Base-by-base conservation (phyloP, 116 monocot genomes). In the Cymodocea nodosa region DNA sequence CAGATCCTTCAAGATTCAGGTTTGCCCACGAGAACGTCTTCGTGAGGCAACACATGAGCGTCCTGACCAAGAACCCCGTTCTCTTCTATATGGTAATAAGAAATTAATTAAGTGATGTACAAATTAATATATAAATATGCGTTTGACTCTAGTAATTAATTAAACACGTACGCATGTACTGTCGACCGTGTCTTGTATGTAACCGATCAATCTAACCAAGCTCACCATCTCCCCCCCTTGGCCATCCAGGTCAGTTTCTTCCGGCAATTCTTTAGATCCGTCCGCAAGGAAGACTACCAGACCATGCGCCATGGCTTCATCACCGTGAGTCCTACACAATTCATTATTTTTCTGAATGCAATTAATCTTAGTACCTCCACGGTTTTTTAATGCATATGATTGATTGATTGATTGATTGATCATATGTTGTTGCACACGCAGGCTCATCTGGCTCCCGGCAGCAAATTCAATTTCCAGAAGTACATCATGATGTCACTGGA, bases 281-380 rank as follows among this genome's bases (percentile, higher is more conserved):
- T 92, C 71, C 54, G 77, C 5, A 87, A 75, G 71, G 65, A 74
- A 52, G 92, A 92, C 78, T 92, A 87, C 73, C 73, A 87, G 56
- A 68, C 88, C 15, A 62, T 92, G 79, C 87, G 92, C 15, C 87
- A 92, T 63, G 87, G 92, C 8, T 92, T 92, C 78, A 85, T 92
- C 63, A 77, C 23, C 73, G 92, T 92, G 62, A 71, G 85, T 66
- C 65, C 51, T 19, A 23, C 23, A 14, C n/a, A n/a, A n/a, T n/a
- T n/a, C n/a, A n/a, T n/a, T n/a, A n/a, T n/a, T n/a, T n/a, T 15
- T 11, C 4, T 0, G 6, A 23, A 24, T 15, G 23, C 30, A 19
- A 34, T 15, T n/a, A n/a, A n/a, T n/a, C n/a, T n/a, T n/a, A n/a
- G n/a, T n/a, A n/a, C n/a, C n/a, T n/a, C n/a, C n/a, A n/a, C n/a